Evolutionary conservation across 345 rosid species (phyloP).

Genomic region (Schrenkiella parvula): DNA sequence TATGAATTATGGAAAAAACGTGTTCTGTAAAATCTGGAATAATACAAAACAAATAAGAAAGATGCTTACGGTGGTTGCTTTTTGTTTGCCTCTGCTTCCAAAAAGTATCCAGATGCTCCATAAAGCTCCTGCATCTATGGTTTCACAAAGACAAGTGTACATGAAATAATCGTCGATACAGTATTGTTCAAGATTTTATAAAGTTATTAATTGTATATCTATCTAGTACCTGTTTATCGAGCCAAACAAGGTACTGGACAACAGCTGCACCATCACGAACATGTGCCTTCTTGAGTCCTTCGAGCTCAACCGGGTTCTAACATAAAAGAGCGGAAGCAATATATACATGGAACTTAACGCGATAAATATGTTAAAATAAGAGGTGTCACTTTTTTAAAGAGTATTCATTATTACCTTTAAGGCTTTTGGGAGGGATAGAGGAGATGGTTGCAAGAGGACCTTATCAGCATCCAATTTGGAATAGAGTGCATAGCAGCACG

Average conservation of each 20-base stretch:
- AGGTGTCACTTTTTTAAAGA: neutral
- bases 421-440: constrained; percentile 89
- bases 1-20: neutral
- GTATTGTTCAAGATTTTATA: neutral
- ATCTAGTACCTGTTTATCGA: constrained; percentile 66
- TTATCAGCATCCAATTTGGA: constrained; percentile 64
- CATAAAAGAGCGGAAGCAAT: neutral
- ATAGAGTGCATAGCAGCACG: constrained; percentile 89
- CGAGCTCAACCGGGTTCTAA: constrained; percentile 86
- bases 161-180: neutral
- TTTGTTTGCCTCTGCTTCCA: constrained; percentile 55
- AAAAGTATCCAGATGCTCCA: constrained; percentile 93
- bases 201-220: neutral
- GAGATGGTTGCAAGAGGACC: constrained; percentile 78
- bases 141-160: constrained; percentile 3
- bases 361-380: neutral
- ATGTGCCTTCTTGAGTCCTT: constrained; percentile 83
- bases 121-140: constrained; percentile 81
- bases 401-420: constrained; percentile 57
- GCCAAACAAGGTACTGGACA: constrained; percentile 93
- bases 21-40: neutral
- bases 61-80: constrained; percentile 44
- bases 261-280: constrained; percentile 98
- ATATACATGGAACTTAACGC: neutral
- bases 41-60: neutral